These are phyloP conservation scores for Salix brachista DNA, from an alignment of 345 rosid species.

Conservation along the genomic window DNA sequence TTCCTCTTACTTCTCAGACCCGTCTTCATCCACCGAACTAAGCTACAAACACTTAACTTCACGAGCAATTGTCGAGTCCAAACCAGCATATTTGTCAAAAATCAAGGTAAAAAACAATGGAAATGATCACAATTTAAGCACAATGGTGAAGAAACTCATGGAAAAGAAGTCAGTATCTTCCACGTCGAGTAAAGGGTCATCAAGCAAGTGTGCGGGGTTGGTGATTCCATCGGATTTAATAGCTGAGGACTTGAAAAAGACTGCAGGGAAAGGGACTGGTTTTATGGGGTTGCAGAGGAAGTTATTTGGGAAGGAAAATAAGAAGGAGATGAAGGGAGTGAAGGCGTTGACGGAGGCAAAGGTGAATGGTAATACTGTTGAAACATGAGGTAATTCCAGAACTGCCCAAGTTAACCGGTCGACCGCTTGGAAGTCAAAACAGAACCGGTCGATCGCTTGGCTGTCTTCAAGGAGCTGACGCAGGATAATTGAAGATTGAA, in stretches of 20 bases:
- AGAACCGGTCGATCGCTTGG: too few species aligned
- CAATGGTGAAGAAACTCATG: conserved; percentile 74
- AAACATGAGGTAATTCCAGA: too few species aligned
- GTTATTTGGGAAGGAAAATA: conserved; percentile 54
- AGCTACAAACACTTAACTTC: conserved; percentile 31
- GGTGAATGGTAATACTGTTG: conserved; percentile 46
- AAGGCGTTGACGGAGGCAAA: conserved; percentile 75
- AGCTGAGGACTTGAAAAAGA: conserved; percentile 67
- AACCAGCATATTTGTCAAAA: conserved; percentile 34
- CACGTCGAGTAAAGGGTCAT: conserved; percentile 19
- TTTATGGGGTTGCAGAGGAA: conserved; percentile 67
- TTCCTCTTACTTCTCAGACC: conserved; percentile 54
- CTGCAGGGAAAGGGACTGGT: conserved; percentile 43
- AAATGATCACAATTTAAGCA: conserved; percentile 35
- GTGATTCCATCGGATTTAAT: conserved; percentile 54
- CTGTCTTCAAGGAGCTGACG: too few species aligned
- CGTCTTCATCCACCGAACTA: conserved; percentile 50
- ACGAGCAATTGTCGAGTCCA: conserved; percentile 54
- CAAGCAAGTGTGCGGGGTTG: conserved; percentile 35
- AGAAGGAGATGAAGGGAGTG: conserved; percentile 42
- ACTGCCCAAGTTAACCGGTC: too few species aligned
- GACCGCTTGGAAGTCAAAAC: too few species aligned
- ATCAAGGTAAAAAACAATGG: conserved; percentile 15
- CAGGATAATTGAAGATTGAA: too few species aligned
- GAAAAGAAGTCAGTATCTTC: conserved; percentile 35